Evolutionary conservation across 2,329 filamentous ascomycete genomes (phyloP).

Genomic region (Cercospora sp.): DNA sequence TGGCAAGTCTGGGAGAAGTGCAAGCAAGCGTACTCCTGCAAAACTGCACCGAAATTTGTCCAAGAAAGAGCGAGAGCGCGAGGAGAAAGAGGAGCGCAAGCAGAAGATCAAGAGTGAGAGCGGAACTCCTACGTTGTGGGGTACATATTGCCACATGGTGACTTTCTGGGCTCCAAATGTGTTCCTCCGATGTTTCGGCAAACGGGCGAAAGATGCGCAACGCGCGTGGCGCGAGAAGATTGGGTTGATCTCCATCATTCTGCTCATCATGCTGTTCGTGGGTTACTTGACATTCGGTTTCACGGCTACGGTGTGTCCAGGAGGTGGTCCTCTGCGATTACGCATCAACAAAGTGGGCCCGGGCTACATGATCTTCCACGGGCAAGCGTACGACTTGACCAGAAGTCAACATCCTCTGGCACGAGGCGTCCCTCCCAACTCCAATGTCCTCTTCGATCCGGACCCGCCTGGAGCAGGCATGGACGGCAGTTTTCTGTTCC

Average conservation of each 20-base stretch:
- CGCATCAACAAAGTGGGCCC: slow-evolving; percentile 76
- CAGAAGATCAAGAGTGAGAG: slow-evolving; percentile 64
- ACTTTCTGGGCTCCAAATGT: slow-evolving; percentile 95
- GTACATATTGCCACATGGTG: slow-evolving; percentile 87
- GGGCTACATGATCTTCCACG: slow-evolving; percentile 96
- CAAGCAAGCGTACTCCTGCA: slow-evolving; percentile 31
- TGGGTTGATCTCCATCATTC: slow-evolving; percentile 89
- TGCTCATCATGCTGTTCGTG: slow-evolving; percentile 82
- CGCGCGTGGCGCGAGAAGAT: slow-evolving; percentile 98
- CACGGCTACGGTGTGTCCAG: slow-evolving; percentile 79
- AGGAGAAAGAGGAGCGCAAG: slow-evolving; percentile 46
- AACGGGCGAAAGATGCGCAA: slow-evolving; percentile 79
- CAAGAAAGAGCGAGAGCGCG: slow-evolving; percentile 62
- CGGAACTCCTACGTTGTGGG: slow-evolving; percentile 85
- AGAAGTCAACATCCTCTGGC: slow-evolving; percentile 76
- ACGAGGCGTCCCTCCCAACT: slow-evolving; percentile 68
- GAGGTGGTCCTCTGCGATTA: slow-evolving; percentile 65
- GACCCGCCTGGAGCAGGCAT: slow-evolving; percentile 77
- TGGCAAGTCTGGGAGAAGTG: slow-evolving; percentile 39
- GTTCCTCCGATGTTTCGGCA: slow-evolving; percentile 80
- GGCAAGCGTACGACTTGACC: slow-evolving; percentile 80
- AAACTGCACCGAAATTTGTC: slow-evolving; percentile 62
- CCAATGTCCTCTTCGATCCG: slow-evolving; percentile 88
- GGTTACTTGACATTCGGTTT: slow-evolving; percentile 98
- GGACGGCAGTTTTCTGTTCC: slow-evolving; percentile 95